Evolutionary conservation across 2,329 filamentous ascomycete genomes (phyloP), one percentile per base, ranked within the genome.

Genomic region (Stagonosporopsis tanaceti): DNA sequence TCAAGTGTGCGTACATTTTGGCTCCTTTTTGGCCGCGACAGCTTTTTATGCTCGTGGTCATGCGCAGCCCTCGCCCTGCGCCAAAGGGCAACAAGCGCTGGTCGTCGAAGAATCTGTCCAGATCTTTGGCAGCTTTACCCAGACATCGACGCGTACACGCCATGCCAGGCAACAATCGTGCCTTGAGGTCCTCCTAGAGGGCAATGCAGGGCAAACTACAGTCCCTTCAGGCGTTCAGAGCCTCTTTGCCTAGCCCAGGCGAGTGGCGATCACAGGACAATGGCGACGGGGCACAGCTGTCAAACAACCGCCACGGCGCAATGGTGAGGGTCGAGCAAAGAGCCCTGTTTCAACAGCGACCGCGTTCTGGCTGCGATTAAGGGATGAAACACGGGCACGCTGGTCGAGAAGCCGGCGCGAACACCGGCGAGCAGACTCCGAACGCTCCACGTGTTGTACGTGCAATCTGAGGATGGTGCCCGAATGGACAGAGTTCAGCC

Each of bases 391-490:
- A 50, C 34, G 34, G 40, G 53, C 42, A 51, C 40, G 38, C 25
- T 42, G 48, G 45, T 50, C 58, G 50, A 57, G 27, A 42, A 48
- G 39, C 17, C 28, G n/a, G 24, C 53, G 37, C 38, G 35, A 50
- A 39, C 50, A 27, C 30, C 44, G 47, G 48, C 47, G 54, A 57
- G 47, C 47, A 57, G 48, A 44, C 4, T n/a, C 54, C 54, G 54
- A 57, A 57, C 53, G 38, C 30, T 42, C 42, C 44, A 53, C 54
- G 34, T 52, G 34, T 34, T 60, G 71, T 73, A 68, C 70, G 70
- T 74, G 69, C 69, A 63, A 73, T 6, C 20, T 34, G 38, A 38
- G 58, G 57, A 46, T 28, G 45, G 48, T 46, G 39, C 48, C 63
- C 57, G 54, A 56, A 39, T 64, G 56, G 61, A 50, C 53, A 50